Evolutionary conservation across 73 alveolate species (phyloP), one percentile per base, ranked within the genome.

Genomic region (Paramecium primaurelia): DNA sequence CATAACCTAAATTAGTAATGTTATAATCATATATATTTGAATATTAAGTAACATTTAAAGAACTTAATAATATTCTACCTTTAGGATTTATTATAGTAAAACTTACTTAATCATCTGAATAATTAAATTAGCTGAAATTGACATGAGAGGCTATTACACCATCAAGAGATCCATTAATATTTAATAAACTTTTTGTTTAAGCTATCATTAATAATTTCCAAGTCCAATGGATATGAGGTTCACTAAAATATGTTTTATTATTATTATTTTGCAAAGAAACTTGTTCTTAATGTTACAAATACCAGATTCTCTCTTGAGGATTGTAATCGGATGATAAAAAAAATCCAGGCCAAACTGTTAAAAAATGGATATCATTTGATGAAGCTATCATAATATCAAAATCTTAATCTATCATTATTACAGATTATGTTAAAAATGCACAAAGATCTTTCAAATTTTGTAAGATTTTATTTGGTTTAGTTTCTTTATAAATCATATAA

Each of bases 91-190:
- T 64, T 64, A 64, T 64, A 2, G 51, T 64, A 64, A 64, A 64
- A 26, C 84, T 64, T 1, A 64, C 47, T 14, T 64, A 64, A 32
- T 64, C 84, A 14, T 64, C 69, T 18, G 69, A 54, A 54, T 18
- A 54, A 18, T 34, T 64, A 32, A 64, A 64, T 64, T 64, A 32
- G 28, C 84, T 64, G 28, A 64, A 64, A 34, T 64, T 64, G 6
- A 64, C 84, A 64, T 64, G 84, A 32, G 84, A 64, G 3, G 84
- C 84, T 14, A 64, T 64, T 32, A 64, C 26, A 28, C 84, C 84
- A 64, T 64, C 84, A 12, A 64, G 6, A 2, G 8, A 32, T 4
- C 49, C 49, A 10, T 64, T 64, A 4, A 32, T 8, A 14, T 64
- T 34, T 64, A 64, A 64, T 28, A 64, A 64, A 7, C 84, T 64